Evolutionary conservation across 352 stramenopile species (phyloP).

Genomic region (Phytopythium montanum): DNA sequence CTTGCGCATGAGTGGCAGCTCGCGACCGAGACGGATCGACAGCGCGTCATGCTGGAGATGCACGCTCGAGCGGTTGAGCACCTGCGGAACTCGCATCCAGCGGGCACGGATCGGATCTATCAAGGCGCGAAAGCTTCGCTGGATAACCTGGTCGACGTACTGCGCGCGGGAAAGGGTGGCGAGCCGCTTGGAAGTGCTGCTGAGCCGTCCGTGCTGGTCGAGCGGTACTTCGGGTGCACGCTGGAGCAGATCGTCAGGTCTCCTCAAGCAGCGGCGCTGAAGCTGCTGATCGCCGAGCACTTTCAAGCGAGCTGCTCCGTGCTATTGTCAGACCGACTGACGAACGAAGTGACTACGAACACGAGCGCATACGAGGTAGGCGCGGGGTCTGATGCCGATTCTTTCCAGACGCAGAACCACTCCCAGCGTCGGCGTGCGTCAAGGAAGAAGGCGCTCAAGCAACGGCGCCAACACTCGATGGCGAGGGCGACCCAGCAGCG

Average conservation of each 20-base stretch:
- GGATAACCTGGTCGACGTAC: slow-evolving; percentile 18
- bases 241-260: slow-evolving; percentile 30
- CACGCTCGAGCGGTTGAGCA: slow-evolving; percentile 13
- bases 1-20: slow-evolving; percentile 44
- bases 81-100: background rate
- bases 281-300: slow-evolving; percentile 67
- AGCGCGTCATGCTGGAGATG: slow-evolving; percentile 10
- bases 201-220: slow-evolving; percentile 15
- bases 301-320: slow-evolving; percentile 68
- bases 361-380: background rate
- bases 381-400: slow-evolving; percentile 3
- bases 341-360: slow-evolving; percentile 23
- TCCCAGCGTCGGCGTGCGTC: slow-evolving; percentile 55
- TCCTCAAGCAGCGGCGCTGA: slow-evolving; percentile 54
- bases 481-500: slow-evolving; percentile 26
- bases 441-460: slow-evolving; percentile 67
- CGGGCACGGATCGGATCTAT: background rate
- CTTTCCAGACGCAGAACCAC: slow-evolving; percentile 18
- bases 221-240: slow-evolving; percentile 39
- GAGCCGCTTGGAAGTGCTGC: slow-evolving; percentile 8
- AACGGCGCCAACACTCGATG: slow-evolving; percentile 43
- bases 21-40: slow-evolving; percentile 13
- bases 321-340: slow-evolving; percentile 56
- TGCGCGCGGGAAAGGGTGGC: slow-evolving; percentile 11
- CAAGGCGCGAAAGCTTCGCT: slow-evolving; percentile 10